A percentile compares a stretch with the other conserved stretches of the same genome.
These are phyloP conservation scores for Cercospora sp. DNA, from an alignment of 2,329 filamentous ascomycete species.

Conservation along the genomic window DNA sequence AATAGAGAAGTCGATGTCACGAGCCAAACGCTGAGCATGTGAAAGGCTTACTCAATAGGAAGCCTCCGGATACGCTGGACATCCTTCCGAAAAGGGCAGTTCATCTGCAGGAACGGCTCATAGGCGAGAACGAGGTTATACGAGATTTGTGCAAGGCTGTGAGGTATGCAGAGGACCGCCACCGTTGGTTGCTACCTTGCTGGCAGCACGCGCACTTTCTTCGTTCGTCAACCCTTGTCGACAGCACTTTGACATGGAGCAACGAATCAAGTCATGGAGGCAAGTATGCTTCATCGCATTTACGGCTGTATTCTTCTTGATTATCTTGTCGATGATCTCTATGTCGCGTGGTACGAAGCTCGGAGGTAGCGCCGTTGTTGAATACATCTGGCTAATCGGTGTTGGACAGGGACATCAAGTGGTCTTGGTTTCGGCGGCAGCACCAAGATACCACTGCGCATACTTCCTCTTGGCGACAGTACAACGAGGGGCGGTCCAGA, in stretches of 20 bases:
- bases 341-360: neutral
- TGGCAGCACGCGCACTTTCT: neutral
- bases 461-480: constrained; percentile 17
- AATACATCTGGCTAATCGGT: neutral
- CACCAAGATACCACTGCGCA: constrained; percentile 9
- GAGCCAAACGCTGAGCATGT: neutral
- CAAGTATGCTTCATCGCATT: neutral
- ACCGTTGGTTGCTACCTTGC: neutral
- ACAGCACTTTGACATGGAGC: neutral
- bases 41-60: neutral
- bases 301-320: neutral
- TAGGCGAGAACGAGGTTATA: neutral
- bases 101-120: neutral
- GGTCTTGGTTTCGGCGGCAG: neutral
- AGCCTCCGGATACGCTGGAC: neutral
- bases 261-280: neutral
- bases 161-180: neutral
- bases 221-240: neutral
- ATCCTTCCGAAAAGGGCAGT: neutral
- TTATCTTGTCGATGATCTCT: neutral
- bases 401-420: neutral
- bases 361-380: neutral
- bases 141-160: neutral
- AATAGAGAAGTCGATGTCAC: neutral
- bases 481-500: constrained; percentile 12